Percentiles rank a stretch among this genome's conserved stretches.
These are phyloP conservation scores for Hippophae gyantsensis DNA, from an alignment of 306 rosid species.

Conservation along the genomic window DNA sequence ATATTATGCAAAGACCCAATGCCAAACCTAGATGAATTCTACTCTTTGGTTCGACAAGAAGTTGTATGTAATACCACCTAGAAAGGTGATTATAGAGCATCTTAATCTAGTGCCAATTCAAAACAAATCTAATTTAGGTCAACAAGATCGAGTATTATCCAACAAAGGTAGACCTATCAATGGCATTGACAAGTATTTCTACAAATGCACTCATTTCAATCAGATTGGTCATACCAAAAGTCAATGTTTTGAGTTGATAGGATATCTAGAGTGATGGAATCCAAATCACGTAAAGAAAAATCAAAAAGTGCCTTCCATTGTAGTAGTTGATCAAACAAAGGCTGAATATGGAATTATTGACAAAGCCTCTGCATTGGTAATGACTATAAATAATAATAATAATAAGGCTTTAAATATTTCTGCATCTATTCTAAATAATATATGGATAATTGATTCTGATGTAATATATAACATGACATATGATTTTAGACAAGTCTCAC, in stretches of 20 bases:
- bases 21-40: too few relatives aligned
- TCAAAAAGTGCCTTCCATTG: neutral
- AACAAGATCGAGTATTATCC: too few relatives aligned
- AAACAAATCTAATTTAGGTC: too few relatives aligned
- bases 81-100: too few relatives aligned
- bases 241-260: neutral
- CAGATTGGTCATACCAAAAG: too few relatives aligned
- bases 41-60: too few relatives aligned
- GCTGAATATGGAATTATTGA: neutral
- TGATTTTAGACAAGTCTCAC: slow-evolving; percentile 13
- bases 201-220: too few relatives aligned
- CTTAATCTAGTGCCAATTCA: too few relatives aligned
- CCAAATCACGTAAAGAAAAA: neutral
- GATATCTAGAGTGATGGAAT: neutral
- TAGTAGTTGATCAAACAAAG: neutral
- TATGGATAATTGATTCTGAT: slow-evolving; percentile 17
- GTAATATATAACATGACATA: slow-evolving; percentile 12
- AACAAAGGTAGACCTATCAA: too few relatives aligned
- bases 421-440: neutral
- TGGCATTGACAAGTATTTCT: too few relatives aligned
- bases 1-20: too few relatives aligned
- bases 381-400: neutral
- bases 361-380: neutral
- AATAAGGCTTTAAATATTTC: neutral
- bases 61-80: too few relatives aligned